These are phyloP conservation scores for Petunia axillaris DNA, from an alignment of 257 asterid species.

Conservation along the genomic window DNA sequence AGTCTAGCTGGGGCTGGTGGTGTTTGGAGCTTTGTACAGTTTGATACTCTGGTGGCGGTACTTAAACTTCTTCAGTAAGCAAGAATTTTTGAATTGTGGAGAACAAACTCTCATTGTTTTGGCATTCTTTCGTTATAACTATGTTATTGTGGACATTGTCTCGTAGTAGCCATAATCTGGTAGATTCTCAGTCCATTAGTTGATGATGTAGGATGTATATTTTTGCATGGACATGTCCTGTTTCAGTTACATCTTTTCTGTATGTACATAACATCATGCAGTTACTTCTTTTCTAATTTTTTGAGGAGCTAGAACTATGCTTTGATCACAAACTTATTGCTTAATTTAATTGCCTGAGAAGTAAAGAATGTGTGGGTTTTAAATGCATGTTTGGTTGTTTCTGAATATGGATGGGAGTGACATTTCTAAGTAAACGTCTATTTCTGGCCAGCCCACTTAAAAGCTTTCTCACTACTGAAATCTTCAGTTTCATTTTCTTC, in stretches of 20 bases:
- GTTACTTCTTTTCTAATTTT: background rate
- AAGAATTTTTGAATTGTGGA: background rate
- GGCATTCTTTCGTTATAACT: background rate
- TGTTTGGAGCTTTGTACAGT: background rate
- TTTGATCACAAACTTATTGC: background rate
- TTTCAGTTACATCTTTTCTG: background rate
- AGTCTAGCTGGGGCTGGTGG: background rate
- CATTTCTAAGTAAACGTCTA: background rate
- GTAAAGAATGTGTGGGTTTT: background rate
- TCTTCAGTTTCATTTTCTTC: conserved; percentile 11
- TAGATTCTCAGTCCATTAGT: background rate
- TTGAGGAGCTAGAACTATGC: background rate
- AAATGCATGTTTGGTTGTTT: conserved; percentile 8
- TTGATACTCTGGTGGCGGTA: background rate
- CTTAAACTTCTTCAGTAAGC: background rate
- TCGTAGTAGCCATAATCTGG: background rate
- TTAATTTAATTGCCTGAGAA: background rate
- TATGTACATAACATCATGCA: background rate
- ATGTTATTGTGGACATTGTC: background rate
- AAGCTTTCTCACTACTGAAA: background rate
- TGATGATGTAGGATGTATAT: background rate
- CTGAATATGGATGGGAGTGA: background rate
- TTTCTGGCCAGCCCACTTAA: background rate
- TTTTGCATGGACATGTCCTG: background rate
- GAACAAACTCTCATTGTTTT: conserved; percentile 17